Base-by-base conservation (phyloP, 768 basidiomycete genomes). In the Cystofilobasidium bisporidii region DNA sequence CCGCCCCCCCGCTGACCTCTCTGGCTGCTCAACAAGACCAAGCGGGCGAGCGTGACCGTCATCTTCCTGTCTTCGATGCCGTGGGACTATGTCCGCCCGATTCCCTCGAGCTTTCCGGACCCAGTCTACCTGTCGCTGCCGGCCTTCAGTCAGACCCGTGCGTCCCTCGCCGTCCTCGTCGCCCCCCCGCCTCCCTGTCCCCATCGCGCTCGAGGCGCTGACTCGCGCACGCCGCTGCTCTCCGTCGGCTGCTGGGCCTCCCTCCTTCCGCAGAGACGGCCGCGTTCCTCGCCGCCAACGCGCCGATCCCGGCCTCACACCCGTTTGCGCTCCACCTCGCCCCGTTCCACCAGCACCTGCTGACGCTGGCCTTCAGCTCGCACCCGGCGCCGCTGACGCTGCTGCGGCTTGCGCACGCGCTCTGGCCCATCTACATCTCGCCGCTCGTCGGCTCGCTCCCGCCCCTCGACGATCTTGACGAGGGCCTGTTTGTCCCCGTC, bases 311-410 rank as follows among this genome's bases (percentile, higher is more conserved):
- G 2, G 10, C 67, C 1, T 22, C 32, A 11, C 24, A 50, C 20
- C 67, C 55, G 12, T 41, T 71, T 65, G 62, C 64, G n/a, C 32
- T 70, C 15, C n/a, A 60, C 43, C 67, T 71, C 63, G 33, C 48
- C 17, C 50, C 66, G n/a, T 67, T 62, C 60, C 26, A 48, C 48
- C 30, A 45, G 28, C 61, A 62, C 28, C 61, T 68, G 6, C 61
- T 50, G 48, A 47, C 63, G 24, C 63, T 55, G n/a, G 48, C 60
- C 26, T 63, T 50, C 32, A 40, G 53, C 40, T 11, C 50, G 40
- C 67, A 68, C 45, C 61, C 61, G 40, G 33, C 53, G 28, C 67
- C 67, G 30, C 40, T 61, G 22, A 57, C 61, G 8, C 62, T 68
- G n/a, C 61, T 63, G 18, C 67, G 61, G 11, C 36, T 68, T 10